Percentiles rank a stretch among this genome's conserved stretches.
These are phyloP conservation scores for Sphaerostilbella broomeana DNA, from an alignment of 2,329 filamentous ascomycete species.

Conservation along the genomic window DNA sequence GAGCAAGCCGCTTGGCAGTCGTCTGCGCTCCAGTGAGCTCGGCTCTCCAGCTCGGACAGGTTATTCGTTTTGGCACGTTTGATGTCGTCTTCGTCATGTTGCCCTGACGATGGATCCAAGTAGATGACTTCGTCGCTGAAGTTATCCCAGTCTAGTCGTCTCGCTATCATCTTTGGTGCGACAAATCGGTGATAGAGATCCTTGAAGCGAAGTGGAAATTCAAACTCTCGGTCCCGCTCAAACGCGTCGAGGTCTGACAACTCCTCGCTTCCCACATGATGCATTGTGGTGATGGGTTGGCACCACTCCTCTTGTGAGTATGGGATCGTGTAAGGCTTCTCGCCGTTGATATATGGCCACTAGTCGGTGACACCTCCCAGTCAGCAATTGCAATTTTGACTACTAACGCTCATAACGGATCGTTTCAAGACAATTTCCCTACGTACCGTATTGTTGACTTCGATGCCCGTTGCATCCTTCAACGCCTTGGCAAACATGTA, in stretches of 20 bases:
- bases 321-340: constrained; percentile 46
- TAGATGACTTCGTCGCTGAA: constrained; percentile 39
- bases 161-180: constrained; percentile 30
- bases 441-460: constrained; percentile 37
- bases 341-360: constrained; percentile 50
- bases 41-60: constrained; percentile 31
- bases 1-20: constrained; percentile 41
- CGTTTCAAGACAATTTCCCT: no score
- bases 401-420: no score
- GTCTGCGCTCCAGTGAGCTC: constrained; percentile 36
- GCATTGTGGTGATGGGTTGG: constrained; percentile 50
- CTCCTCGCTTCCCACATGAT: constrained; percentile 46
- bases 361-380: no score
- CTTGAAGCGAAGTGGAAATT: constrained; percentile 33
- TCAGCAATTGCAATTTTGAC: no score
- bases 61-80: constrained; percentile 27
- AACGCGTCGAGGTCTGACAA: constrained; percentile 45
- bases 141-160: constrained; percentile 48
- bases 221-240: constrained; percentile 35
- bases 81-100: constrained; percentile 28
- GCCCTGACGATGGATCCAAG: constrained; percentile 25
- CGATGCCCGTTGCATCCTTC: constrained; percentile 35
- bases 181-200: constrained; percentile 45
- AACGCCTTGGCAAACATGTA: constrained; percentile 41
- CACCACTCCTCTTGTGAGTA: constrained; percentile 46